phyloP scores from a whole-genome alignment of 257 asterid genomes.

The Linaria vulgaris region DNA sequence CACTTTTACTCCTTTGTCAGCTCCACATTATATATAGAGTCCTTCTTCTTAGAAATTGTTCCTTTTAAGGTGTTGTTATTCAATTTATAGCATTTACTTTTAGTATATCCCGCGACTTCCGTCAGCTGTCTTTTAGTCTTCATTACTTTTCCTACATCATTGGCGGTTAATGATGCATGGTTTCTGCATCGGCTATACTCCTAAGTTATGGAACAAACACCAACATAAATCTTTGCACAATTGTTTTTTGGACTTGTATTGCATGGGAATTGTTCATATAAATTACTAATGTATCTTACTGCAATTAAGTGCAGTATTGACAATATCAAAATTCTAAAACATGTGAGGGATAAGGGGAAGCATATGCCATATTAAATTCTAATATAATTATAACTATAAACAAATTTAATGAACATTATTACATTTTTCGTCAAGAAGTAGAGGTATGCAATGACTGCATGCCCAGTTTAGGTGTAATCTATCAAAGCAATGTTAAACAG shows the following conservation, averaged over 20 bases:
- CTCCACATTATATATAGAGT: not conserved
- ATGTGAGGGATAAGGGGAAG: too few species aligned
- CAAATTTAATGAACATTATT: not conserved
- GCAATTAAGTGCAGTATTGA: not conserved
- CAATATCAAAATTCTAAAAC: too few species aligned
- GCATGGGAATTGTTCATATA: not conserved
- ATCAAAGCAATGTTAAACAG: not conserved
- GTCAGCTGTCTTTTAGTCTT: not conserved
- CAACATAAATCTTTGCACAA: not conserved
- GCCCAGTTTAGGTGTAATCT: not conserved
- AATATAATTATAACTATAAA: not conserved
- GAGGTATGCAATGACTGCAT: not conserved
- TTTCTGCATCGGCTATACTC: not conserved
- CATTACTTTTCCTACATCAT: not conserved
- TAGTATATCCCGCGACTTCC: too few species aligned
- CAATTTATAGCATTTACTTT: not conserved
- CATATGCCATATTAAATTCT: too few species aligned
- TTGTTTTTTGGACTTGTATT: not conserved
- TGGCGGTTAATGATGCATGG: not conserved
- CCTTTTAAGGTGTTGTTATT: constrained; percentile 6
- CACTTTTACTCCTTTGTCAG: not conserved
- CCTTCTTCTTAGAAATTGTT: not conserved
- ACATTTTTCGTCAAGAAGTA: not conserved
- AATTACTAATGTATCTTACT: not conserved
- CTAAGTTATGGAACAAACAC: constrained; percentile 5